Evolutionary conservation across 2,329 filamentous ascomycete species (phyloP), one percentile per base, ranked within the genome.

Genomic region (Penicillium sumatraense): DNA sequence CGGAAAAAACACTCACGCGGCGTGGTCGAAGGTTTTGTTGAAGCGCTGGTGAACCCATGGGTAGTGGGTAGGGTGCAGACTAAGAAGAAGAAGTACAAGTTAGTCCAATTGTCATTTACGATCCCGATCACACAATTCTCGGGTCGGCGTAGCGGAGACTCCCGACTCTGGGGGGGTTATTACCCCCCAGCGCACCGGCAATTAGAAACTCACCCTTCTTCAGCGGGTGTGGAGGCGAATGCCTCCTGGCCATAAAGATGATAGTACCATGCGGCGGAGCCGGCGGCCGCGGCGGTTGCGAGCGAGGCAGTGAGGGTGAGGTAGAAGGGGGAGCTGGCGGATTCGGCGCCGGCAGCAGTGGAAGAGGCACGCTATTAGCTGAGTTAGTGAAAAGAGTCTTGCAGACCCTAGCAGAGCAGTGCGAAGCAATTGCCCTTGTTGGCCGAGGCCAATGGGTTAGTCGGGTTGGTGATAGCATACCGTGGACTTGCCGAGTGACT

Each of bases 11-110:
- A 82, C 91, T 89, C 88, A 96, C 90, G 92, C 89, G 80, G 90
- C 88, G 81, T 98, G 93, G 73, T 99, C 95, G 76, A 93, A 99
- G 68, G 95, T 97, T 86, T 96, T 97, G 78, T 87, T 83, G 85
- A 88, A 92, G 80, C 95, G 88, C 74, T 87, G 75, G 80, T 99
- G 95, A 72, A 95, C 93, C 95, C 95, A 99, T 61, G 95, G 95
- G 79, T 98, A 98, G 71, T 88, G 80, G 61, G 93, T 90, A 66
- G 95, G 78, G 79, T 99, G 95, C 66, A 99, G 87, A 81, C 95
- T 99, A 35, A 20, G 33, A 26, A 3, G 71, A 24, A 67, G 57
- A 64, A 70, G 62, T 45, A 58, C 42, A 59, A 54, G 57, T 74
- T 61, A 70, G 67, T 61, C 36, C 35, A 40, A 48, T 29, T 23